A percentile compares a stretch with the other conserved stretches of the same genome.
These are phyloP conservation scores for Elsinoe fawcettii DNA, from an alignment of 2,329 filamentous ascomycete genomes.

Conservation along the genomic window DNA sequence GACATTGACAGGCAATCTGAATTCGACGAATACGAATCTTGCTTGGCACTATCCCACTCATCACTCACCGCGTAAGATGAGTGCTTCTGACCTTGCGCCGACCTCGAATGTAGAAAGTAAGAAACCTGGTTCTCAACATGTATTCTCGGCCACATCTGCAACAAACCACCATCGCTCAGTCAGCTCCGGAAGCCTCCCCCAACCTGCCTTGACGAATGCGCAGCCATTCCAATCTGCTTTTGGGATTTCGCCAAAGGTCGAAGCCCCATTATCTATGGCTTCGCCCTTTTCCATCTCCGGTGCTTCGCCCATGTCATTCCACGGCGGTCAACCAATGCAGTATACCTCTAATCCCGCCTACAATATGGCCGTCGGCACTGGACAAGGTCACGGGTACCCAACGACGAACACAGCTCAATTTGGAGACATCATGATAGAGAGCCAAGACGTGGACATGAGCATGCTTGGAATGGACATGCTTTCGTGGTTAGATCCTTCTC, in stretches of 20 bases:
- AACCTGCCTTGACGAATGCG: not conserved
- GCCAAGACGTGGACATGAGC: slow-evolving; percentile 69
- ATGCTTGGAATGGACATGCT: slow-evolving; percentile 61
- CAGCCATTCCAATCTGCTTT: slow-evolving; percentile 1
- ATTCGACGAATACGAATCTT: slow-evolving; percentile 75
- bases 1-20: slow-evolving; percentile 80
- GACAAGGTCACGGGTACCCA: not conserved
- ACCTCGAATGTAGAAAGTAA: not conserved
- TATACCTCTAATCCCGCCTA: slow-evolving; percentile 6
- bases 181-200: not conserved
- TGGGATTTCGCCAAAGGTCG: not conserved
- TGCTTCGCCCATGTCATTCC: not conserved
- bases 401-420: slow-evolving; percentile 25
- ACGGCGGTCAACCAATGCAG: not conserved
- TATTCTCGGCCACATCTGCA: not conserved
- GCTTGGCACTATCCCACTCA: slow-evolving; percentile 64
- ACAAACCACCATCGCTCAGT: not conserved
- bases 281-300: not conserved
- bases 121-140: not conserved
- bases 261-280: not conserved
- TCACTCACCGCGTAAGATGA: slow-evolving; percentile 20
- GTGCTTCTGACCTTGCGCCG: not conserved
- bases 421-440: slow-evolving; percentile 61
- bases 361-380: not conserved
- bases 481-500: slow-evolving; percentile 57